Percentiles rank a stretch among this genome's conserved stretches.
Evolutionary conservation across 768 basidiomycete species (phyloP).

Genomic region (Rhodotorula graminis): DNA sequence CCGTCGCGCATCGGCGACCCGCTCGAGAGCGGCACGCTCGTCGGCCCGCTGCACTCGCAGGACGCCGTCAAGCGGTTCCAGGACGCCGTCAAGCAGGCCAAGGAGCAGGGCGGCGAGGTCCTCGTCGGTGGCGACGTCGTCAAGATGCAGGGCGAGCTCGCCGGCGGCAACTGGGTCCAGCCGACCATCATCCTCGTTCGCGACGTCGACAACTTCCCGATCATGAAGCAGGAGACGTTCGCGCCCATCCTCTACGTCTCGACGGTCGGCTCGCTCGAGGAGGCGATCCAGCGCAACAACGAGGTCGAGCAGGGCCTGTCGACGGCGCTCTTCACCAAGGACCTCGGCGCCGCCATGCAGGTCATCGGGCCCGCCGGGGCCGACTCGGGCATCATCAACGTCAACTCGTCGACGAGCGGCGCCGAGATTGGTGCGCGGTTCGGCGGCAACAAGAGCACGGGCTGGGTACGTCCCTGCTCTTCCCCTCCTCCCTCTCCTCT

Average conservation of each 20-base stretch:
- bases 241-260: slow-evolving; percentile 65
- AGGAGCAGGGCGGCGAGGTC: slow-evolving; percentile 66
- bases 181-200: slow-evolving; percentile 67
- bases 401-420: slow-evolving; percentile 65
- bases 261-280: slow-evolving; percentile 53
- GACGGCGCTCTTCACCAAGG: slow-evolving; percentile 81
- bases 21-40: slow-evolving; percentile 63
- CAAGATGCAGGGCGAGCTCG: slow-evolving; percentile 52
- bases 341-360: slow-evolving; percentile 74
- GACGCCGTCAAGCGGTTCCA: slow-evolving; percentile 45
- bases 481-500: no score
- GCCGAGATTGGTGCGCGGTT: slow-evolving; percentile 81
- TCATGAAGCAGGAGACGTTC: slow-evolving; percentile 42
- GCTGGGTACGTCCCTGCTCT: slow-evolving; percentile 42
- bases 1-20: slow-evolving; percentile 71
- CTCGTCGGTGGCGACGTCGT: slow-evolving; percentile 60
- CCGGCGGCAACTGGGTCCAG: slow-evolving; percentile 77
- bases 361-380: slow-evolving; percentile 88
- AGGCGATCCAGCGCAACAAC: slow-evolving; percentile 74
- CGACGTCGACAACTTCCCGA: slow-evolving; percentile 19
- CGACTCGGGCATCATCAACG: slow-evolving; percentile 69
- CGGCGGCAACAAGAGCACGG: slow-evolving; percentile 67
- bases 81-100: slow-evolving; percentile 47
- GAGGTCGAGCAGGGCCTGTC: slow-evolving; percentile 85
- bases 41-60: slow-evolving; percentile 80